Percentiles rank a stretch among this genome's conserved stretches.
Conservation (phyloP, 2,329 filamentous ascomycete species). For the Stenocarpella maydis region DNA sequence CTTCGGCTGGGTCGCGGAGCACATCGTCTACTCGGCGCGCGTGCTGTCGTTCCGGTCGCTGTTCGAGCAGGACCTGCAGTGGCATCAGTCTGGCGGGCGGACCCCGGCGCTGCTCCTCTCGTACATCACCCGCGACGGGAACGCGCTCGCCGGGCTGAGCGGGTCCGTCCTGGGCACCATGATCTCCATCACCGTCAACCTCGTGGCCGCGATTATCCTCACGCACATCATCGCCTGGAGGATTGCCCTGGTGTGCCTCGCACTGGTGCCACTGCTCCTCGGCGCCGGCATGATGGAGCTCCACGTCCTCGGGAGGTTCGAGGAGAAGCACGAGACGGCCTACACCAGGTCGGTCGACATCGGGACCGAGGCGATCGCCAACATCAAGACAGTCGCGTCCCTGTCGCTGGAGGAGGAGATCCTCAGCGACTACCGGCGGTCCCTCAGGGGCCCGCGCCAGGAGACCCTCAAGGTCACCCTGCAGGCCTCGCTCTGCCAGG, state of each 20-base stretch:
- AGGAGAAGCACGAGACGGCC: conserved; percentile 69
- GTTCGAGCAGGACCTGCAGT: conserved; percentile 65
- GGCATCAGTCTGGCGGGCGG: conserved; percentile 72
- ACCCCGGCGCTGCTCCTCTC: conserved; percentile 69
- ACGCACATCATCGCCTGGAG: conserved; percentile 79
- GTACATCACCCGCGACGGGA: conserved; percentile 74
- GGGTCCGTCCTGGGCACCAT: conserved; percentile 76
- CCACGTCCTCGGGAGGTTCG: conserved; percentile 66
- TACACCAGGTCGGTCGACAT: conserved; percentile 71
- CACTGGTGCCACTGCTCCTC: conserved; percentile 73
- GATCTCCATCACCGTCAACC: conserved; percentile 73
- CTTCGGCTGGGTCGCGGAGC: conserved; percentile 65
- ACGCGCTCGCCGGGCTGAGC: conserved; percentile 71
- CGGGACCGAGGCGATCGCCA: conserved; percentile 72
- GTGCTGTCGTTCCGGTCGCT: conserved; percentile 64
- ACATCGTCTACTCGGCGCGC: conserved; percentile 63
- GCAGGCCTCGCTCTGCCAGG: conserved; percentile 33
- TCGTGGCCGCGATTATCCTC: conserved; percentile 72
- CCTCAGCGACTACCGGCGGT: conserved; percentile 60
- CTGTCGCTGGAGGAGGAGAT: conserved; percentile 63
- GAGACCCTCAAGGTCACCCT: conserved; percentile 49
- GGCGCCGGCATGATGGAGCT: conserved; percentile 76
- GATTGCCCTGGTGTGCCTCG: conserved; percentile 76
- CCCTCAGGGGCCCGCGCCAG: conserved; percentile 59
- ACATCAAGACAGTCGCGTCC: conserved; percentile 69